Conservation (phyloP, 176 grass and related monocot genomes). For the Elaeis guineensis region DNA sequence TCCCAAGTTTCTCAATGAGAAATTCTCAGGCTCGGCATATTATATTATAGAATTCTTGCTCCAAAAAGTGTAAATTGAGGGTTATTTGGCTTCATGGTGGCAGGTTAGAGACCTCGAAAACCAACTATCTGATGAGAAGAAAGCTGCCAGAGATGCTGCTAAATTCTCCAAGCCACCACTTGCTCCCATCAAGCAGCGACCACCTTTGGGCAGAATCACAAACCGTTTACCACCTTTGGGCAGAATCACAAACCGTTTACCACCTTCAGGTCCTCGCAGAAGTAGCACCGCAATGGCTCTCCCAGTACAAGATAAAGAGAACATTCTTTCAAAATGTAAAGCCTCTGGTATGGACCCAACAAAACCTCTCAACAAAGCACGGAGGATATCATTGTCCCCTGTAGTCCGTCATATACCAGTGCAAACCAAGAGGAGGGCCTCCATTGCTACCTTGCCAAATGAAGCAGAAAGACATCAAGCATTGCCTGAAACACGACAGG, state of each 20-base stretch:
- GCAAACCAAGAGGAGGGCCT: conserved; percentile 67
- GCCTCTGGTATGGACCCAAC: conserved; percentile 13
- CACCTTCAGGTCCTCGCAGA: conserved; percentile 28
- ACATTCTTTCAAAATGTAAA: conserved; percentile 27
- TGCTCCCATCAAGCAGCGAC: conserved; percentile 45
- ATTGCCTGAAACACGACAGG: conserved; percentile 21
- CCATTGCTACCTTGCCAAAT: conserved; percentile 42
- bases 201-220: conserved; percentile 47
- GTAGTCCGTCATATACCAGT: conserved; percentile 39
- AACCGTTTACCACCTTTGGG: conserved; percentile 30
- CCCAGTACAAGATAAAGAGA: conserved; percentile 59
- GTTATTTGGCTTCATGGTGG: not conserved
- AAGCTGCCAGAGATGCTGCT: conserved; percentile 26
- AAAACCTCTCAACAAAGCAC: conserved; percentile 43
- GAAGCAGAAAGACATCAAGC: conserved; percentile 23
- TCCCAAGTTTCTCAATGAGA: too few species aligned
- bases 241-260: conserved; percentile 44
- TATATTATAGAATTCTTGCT: too few species aligned
- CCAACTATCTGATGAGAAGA: conserved; percentile 52
- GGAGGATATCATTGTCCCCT: conserved; percentile 48
- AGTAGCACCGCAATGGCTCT: conserved; percentile 19
- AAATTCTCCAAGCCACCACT: conserved; percentile 57
- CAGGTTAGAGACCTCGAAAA: conserved; percentile 84
- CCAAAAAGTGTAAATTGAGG: not conserved
- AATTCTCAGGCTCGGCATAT: too few species aligned